Evolutionary conservation across 257 asterid genomes (phyloP).

Genomic region (Cinchona pubescens): DNA sequence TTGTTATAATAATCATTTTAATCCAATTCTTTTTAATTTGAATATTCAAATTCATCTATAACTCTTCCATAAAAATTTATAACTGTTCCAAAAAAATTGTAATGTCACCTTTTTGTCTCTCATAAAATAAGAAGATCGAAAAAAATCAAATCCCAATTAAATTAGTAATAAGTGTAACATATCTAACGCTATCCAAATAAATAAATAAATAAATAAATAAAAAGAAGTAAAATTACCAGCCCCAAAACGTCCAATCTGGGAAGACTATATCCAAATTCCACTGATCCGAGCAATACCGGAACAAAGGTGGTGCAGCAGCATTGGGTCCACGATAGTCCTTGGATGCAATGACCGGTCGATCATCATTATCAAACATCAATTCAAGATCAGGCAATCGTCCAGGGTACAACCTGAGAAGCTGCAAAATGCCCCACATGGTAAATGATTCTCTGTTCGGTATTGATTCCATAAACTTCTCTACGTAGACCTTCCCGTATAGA

Average conservation of each 20-base stretch:
- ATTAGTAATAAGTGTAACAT: too few species aligned
- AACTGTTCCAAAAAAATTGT: too few species aligned
- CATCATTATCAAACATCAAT: conserved; percentile 33
- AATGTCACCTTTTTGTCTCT: too few species aligned
- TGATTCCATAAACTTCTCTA: conserved; percentile 6
- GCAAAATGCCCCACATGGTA: conserved; percentile 34
- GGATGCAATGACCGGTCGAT: conserved; percentile 24
- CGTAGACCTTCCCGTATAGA: conserved; percentile 25
- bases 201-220: too few species aligned
- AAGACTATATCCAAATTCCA: conserved; percentile 80
- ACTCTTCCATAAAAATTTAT: too few species aligned
- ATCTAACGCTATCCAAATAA: too few species aligned
- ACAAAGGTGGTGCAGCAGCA: conserved; percentile 53
- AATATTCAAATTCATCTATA: too few species aligned
- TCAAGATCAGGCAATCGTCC: conserved; percentile 33
- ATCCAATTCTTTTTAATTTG: too few species aligned
- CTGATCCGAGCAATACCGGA: conserved; percentile 78
- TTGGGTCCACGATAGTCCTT: conserved; percentile 32
- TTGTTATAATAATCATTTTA: too few species aligned
- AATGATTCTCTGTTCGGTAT: conserved; percentile 19
- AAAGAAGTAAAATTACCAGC: too few species aligned
- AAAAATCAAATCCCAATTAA: too few species aligned
- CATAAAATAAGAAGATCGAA: too few species aligned
- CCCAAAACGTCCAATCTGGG: conserved; percentile 97
- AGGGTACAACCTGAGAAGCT: conserved; percentile 29